Base-by-base conservation (phyloP, 148 eudicot genomes). In the Nepenthes mirabilis region DNA sequence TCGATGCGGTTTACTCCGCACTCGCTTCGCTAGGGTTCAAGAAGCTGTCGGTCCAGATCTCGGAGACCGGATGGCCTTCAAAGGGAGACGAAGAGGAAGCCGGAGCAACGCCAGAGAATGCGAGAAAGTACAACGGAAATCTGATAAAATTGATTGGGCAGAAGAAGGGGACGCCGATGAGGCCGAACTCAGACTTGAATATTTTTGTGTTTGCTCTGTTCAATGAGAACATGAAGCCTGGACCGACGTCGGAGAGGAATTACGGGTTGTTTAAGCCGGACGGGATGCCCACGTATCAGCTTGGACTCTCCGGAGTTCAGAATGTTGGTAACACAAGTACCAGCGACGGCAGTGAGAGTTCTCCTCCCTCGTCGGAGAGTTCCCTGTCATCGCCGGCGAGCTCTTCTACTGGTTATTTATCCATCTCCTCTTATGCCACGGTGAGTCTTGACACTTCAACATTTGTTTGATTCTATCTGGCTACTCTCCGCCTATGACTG, bases 11-110 rank as follows among this genome's bases (percentile, higher is more conserved):
- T 2, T 76, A 91, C 51, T 69, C 76, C 0, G 96, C 97, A 1
- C 68, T 88, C 61, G 82, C 79, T 0, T 33, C 68, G 8, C 43
- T 71, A 0, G 32, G 81, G 58, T 88, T 49, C 68, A 75, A 74
- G 65, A 82, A 66, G 12, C 76, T 85, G 6, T 55, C 72, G 2
- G 78, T 91, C 1, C 84, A 85, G 70, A 75, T 91, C 11, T 91
- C 97, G 2, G 96, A 91, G 70, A 87, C 97, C 0, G 97, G 97
- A 7, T 91, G 97, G 97, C 97, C 97, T 14, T 88, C 97, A 1
- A 90, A 82, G 54, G 97, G 95, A 1, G 95, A 91, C 55, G 69
- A 60, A 2, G 86, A 91, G 34, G 97, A 91, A 65, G 67, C 76
- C 0, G 97, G 97, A 1, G 97, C 97, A 0, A 73, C 82, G 2